These are phyloP conservation scores for Lachnellula willkommii DNA, from an alignment of 2,329 filamentous ascomycete species.

Conservation along the genomic window DNA sequence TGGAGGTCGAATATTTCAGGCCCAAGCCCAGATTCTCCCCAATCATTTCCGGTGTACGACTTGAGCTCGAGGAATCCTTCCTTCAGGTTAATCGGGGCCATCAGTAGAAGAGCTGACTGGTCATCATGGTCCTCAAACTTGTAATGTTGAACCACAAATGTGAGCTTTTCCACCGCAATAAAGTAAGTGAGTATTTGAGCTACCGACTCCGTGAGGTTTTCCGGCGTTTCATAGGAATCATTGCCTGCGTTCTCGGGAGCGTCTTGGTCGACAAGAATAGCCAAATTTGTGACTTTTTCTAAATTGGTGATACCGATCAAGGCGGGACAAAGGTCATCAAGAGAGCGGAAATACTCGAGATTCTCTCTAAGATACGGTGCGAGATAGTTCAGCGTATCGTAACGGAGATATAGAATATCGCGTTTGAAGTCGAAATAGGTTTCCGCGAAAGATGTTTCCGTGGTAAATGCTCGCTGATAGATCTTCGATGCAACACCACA, in stretches of 20 bases:
- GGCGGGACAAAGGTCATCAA: too few relatives aligned
- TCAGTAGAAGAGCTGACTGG: neutral
- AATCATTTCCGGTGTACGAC: too few relatives aligned
- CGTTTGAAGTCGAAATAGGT: neutral
- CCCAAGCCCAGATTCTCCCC: too few relatives aligned
- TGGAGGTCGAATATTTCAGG: neutral
- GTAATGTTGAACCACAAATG: neutral
- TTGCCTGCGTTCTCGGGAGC: rapidly evolving
- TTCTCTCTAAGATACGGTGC: too few relatives aligned
- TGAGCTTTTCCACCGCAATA: neutral
- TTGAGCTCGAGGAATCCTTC: neutral
- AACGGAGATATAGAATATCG: neutral
- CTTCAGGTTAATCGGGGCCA: neutral
- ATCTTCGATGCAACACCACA: neutral
- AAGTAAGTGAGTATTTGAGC: neutral
- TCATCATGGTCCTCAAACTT: neutral
- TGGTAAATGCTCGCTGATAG: neutral
- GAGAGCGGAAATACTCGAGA: too few relatives aligned
- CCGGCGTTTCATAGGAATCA: neutral
- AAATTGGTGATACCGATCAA: neutral
- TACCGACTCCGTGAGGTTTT: neutral
- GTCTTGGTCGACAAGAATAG: neutral
- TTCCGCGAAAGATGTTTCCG: neutral
- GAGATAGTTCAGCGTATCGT: neutral
- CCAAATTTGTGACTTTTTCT: neutral